Base-by-base conservation (phyloP, 2,329 filamentous ascomycete species). In the Botrytis elliptica region DNA sequence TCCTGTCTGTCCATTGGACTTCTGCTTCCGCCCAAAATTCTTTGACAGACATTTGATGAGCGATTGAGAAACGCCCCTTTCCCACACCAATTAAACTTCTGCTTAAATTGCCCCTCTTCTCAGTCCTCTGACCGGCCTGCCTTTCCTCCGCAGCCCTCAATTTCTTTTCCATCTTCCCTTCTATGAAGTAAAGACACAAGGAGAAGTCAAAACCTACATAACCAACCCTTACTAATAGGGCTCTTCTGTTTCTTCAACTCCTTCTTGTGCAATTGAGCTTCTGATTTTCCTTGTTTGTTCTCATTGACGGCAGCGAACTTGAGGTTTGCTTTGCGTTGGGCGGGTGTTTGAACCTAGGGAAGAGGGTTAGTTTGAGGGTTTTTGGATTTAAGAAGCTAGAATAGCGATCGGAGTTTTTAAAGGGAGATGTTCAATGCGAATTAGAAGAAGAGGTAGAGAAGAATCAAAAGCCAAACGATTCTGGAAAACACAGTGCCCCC, bases 241-340 rank as follows among this genome's bases (percentile, higher is more conserved):
- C 88, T 87, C 77, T 81, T 82, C 25, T 68, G 65, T 71, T 81
- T 81, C 73, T 79, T 78, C 73, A 82, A 76, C 74, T 83, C 79
- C 79, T 88, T 85, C 85, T 90, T 88, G 86, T 91, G 91, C 78
- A 91, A 82, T 76, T 90, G 87, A 38, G 84, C 84, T 74, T 89
- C 87, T n/a, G 90, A 87, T 85, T 93, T 94, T 84, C 93, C 93
- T 83, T 92, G 92, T 81, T 91, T 92, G 75, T 86, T 85, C 81
- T 92, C 90, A 82, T 95, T 90, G 71, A 88, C 87, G 82, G 91
- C 91, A 78, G 88, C 90, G 84, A 93, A 97, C 84, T 92, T 92
- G 81, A 89, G 89, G 85, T 96, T 96, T 76, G 91, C 90, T 81
- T 90, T 90, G 82, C 93, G 91, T 86, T 96, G 93, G 83, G 93